phyloP scores from a whole-genome alignment of 352 stramenopile genomes.

The Pythium angustatum region DNA sequence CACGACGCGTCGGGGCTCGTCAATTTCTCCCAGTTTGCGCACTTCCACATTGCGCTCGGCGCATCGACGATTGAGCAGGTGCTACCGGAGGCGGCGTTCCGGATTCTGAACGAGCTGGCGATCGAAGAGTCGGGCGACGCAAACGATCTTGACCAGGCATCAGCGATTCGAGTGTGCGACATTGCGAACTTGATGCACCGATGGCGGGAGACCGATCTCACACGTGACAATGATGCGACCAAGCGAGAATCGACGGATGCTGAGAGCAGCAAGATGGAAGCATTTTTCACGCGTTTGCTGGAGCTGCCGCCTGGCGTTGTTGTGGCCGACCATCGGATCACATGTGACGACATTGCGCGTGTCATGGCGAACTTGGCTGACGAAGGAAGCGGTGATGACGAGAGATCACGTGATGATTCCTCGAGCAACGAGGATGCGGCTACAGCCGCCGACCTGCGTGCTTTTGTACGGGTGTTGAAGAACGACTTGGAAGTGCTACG shows the following conservation, averaged over 20 bases:
- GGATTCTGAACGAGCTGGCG: conserved; percentile 59
- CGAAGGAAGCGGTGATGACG: conserved; percentile 19
- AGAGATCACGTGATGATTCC: too few species aligned
- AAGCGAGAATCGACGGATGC: background rate
- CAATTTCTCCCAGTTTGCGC: conserved; percentile 89
- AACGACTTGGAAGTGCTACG: conserved; percentile 55
- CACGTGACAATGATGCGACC: background rate
- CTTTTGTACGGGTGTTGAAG: conserved; percentile 50
- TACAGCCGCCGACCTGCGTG: conserved; percentile 37
- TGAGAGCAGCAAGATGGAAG: background rate
- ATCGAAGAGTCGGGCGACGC: conserved; percentile 6
- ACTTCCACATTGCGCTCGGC: conserved; percentile 84
- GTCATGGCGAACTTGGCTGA: conserved; percentile 42
- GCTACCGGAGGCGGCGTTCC: conserved; percentile 75
- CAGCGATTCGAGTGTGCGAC: conserved; percentile 56
- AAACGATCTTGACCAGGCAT: conserved; percentile 7
- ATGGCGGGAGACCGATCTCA: conserved; percentile 34
- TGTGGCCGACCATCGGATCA: conserved; percentile 52
- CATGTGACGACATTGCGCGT: conserved; percentile 68
- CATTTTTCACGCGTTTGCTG: conserved; percentile 36
- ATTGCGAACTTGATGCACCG: conserved; percentile 44
- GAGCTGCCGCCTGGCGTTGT: conserved; percentile 39
- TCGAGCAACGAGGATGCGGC: conserved; percentile 11
- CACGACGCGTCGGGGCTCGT: conserved; percentile 72
- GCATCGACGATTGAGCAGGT: conserved; percentile 72